Evolutionary conservation across 352 stramenopile species (phyloP).

Genomic region (Peronospora destructor): DNA sequence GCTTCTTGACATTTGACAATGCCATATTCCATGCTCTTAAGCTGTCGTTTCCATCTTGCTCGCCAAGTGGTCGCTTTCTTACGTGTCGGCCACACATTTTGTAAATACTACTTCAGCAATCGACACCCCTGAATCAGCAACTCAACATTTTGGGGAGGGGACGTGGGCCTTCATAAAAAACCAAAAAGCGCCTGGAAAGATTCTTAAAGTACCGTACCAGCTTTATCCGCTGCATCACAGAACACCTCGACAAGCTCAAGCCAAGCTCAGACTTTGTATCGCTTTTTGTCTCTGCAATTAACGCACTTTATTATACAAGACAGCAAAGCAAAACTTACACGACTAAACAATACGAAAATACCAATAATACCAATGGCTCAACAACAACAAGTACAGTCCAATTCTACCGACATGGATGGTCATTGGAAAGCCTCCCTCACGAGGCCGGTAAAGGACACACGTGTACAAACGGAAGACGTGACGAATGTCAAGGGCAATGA

Average conservation of each 20-base stretch:
- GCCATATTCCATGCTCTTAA: neutral
- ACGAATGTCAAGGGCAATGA: slow-evolving; percentile 99
- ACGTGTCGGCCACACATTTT: slow-evolving; percentile 3
- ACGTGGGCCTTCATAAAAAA: slow-evolving; percentile 10
- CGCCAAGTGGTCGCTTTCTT: neutral
- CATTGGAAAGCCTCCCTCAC: slow-evolving; percentile 78
- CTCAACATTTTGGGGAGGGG: slow-evolving; percentile 9
- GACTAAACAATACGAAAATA: neutral
- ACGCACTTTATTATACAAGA: slow-evolving; percentile 8
- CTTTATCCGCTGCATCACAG: slow-evolving; percentile 8
- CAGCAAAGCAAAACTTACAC: neutral
- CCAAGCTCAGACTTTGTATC: slow-evolving; percentile 9
- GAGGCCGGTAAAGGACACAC: slow-evolving; percentile 80
- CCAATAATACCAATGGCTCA: slow-evolving; percentile 17
- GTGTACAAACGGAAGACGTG: slow-evolving; percentile 92
- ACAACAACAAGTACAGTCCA: slow-evolving; percentile 11
- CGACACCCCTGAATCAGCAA: slow-evolving; percentile 11
- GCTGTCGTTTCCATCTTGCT: neutral
- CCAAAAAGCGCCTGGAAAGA: slow-evolving; percentile 22
- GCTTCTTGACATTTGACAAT: too few species aligned
- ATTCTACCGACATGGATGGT: slow-evolving; percentile 25
- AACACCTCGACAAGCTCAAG: slow-evolving; percentile 4
- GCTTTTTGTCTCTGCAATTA: slow-evolving; percentile 18
- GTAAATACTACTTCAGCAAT: neutral
- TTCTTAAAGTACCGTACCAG: slow-evolving; percentile 11